phyloP scores from a whole-genome alignment of 768 basidiomycete genomes.

The Lactifluus pinguis region DNA sequence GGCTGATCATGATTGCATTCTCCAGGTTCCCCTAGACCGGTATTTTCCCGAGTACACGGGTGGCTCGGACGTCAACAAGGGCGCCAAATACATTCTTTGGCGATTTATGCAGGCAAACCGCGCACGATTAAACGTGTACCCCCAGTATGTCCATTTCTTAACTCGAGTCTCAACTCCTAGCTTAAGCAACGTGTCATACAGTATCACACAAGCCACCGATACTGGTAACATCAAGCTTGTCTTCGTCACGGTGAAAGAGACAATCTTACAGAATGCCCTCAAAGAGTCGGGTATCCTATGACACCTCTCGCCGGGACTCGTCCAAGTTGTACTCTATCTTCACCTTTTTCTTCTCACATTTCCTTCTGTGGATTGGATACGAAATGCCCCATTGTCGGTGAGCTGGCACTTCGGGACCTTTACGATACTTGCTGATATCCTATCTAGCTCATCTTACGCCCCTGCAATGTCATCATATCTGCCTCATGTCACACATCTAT shows the following conservation, averaged over 20 bases:
- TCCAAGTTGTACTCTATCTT: slow-evolving; percentile 14
- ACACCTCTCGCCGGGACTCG: neutral
- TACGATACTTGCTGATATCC: neutral
- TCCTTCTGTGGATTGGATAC: slow-evolving; percentile 15
- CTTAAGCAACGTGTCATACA: slow-evolving; percentile 21
- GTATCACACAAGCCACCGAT: slow-evolving; percentile 84
- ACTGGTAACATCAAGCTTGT: slow-evolving; percentile 76
- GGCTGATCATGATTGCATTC: neutral
- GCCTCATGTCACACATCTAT: slow-evolving; percentile 13
- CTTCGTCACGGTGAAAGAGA: slow-evolving; percentile 86
- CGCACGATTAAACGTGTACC: slow-evolving; percentile 79
- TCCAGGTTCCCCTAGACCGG: slow-evolving; percentile 59
- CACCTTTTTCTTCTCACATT: neutral
- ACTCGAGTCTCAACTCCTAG: neutral
- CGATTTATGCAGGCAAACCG: slow-evolving; percentile 88
- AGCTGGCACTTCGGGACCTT: neutral
- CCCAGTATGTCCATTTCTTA: slow-evolving; percentile 50
- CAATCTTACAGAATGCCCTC: slow-evolving; percentile 83
- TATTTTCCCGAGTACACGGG: slow-evolving; percentile 88
- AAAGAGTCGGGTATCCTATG: slow-evolving; percentile 79
- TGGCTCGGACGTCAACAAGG: slow-evolving; percentile 85
- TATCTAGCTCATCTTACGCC: slow-evolving; percentile 13
- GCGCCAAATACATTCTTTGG: slow-evolving; percentile 92
- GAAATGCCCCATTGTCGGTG: slow-evolving; percentile 12
- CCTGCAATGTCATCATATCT: slow-evolving; percentile 16